phyloP scores from a whole-genome alignment of 1,284 basidiomycete genomes.

The Austroboletus niveus region DNA sequence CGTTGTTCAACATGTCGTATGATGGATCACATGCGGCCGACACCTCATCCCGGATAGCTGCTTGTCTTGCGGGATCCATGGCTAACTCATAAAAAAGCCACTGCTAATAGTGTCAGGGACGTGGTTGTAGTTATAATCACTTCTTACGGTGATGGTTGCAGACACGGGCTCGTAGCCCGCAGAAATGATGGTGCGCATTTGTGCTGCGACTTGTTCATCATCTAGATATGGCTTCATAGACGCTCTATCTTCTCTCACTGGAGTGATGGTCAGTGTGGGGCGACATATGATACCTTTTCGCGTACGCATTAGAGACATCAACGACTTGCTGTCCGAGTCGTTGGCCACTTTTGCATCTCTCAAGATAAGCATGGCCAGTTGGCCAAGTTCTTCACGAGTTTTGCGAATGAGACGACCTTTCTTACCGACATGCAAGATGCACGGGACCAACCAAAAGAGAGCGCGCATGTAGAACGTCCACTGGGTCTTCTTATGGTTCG shows the following conservation, averaged over 20 bases:
- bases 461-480: constrained; percentile 63
- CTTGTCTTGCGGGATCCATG: constrained; percentile 43
- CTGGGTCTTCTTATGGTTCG: constrained; percentile 53
- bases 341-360: constrained; percentile 45
- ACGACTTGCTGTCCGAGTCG: constrained; percentile 41
- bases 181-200: constrained; percentile 59
- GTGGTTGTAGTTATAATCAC: constrained; percentile 1
- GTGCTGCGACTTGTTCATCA: constrained; percentile 51
- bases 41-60: constrained; percentile 50
- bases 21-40: constrained; percentile 41
- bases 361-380: constrained; percentile 50
- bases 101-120: constrained; percentile 29
- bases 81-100: constrained; percentile 61
- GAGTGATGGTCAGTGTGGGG: constrained; percentile 3
- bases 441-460: constrained; percentile 56
- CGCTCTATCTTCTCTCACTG: constrained; percentile 43
- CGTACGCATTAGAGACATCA: constrained; percentile 54
- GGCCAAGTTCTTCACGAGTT: constrained; percentile 49
- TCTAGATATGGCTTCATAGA: constrained; percentile 36
- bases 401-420: constrained; percentile 56
- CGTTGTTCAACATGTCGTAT: constrained; percentile 47
- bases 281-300: constrained; percentile 1
- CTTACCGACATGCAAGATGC: constrained; percentile 51
- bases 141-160: constrained; percentile 47
- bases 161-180: constrained; percentile 66